phyloP scores from a whole-genome alignment of 768 basidiomycete species.

The Serpula lacrymans region DNA sequence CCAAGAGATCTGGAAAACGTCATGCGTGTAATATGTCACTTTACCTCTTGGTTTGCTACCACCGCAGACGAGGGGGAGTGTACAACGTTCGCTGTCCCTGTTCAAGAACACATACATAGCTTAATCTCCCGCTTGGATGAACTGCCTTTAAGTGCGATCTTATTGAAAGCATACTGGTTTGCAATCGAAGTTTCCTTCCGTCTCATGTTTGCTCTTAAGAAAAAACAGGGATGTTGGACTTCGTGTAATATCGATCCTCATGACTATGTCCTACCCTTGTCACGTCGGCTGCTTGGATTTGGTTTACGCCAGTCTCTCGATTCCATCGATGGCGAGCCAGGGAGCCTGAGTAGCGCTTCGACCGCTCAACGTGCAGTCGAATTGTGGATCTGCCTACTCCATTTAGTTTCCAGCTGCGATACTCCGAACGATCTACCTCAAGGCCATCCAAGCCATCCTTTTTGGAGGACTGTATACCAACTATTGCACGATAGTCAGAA shows the following conservation, averaged over 20 bases:
- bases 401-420: conserved; percentile 39
- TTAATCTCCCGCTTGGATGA: conserved; percentile 39
- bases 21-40: conserved; percentile 39
- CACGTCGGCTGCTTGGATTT: conserved; percentile 47
- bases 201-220: conserved; percentile 23
- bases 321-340: conserved; percentile 15
- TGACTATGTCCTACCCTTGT: conserved; percentile 36
- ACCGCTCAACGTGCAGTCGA: conserved; percentile 49
- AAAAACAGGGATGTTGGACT: conserved; percentile 23
- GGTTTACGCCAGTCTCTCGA: conserved; percentile 40
- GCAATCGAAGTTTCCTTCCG: conserved; percentile 53
- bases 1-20: conserved; percentile 37
- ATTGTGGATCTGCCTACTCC: conserved; percentile 72
- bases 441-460: conserved; percentile 26
- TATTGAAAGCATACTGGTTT: conserved; percentile 59
- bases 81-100: conserved; percentile 22
- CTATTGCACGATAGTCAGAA: conserved; percentile 24
- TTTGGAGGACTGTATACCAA: conserved; percentile 45
- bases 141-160: conserved; percentile 29
- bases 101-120: conserved; percentile 36
- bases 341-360: conserved; percentile 26
- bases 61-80: conserved; percentile 33
- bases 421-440: conserved; percentile 11
- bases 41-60: conserved; percentile 43
- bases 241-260: conserved; percentile 10